Evolutionary conservation across 768 basidiomycete species (phyloP).

Genomic region (Amanita jacksonii): DNA sequence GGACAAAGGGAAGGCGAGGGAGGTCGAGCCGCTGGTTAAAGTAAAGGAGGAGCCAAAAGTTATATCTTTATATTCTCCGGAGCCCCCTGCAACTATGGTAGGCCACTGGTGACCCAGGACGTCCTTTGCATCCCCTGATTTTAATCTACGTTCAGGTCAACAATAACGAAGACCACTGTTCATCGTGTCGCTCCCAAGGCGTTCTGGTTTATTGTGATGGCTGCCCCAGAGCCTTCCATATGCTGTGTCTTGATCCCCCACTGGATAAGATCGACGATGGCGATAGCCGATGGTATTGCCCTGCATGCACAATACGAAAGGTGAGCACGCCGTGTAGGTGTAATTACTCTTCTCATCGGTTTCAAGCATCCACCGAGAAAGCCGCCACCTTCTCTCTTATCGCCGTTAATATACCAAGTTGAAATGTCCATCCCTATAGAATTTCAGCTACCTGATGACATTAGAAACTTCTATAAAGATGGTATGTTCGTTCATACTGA

Average conservation of each 20-base stretch:
- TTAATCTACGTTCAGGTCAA: constrained; percentile 25
- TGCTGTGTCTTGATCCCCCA: constrained; percentile 95
- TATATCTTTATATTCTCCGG: constrained; percentile 35
- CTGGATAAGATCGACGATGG: constrained; percentile 83
- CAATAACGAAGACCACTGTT: constrained; percentile 82
- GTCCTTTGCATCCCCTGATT: constrained; percentile 5
- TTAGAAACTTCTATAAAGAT: constrained; percentile 77
- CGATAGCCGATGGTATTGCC: constrained; percentile 79
- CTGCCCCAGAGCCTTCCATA: constrained; percentile 91
- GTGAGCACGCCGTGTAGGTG: constrained; percentile 28
- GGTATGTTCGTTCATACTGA: constrained; percentile 38
- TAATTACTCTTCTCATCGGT: constrained; percentile 13
- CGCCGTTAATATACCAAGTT: constrained; percentile 62
- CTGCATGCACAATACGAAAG: constrained; percentile 56
- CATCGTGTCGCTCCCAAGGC: constrained; percentile 73
- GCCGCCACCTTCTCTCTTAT: constrained; percentile 56
- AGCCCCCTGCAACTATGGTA: constrained; percentile 35
- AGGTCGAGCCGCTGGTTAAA: constrained; percentile 28
- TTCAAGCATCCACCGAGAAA: constrained; percentile 59
- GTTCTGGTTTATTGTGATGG: constrained; percentile 95
- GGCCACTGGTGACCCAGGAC: constrained; percentile 13
- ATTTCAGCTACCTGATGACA: constrained; percentile 80
- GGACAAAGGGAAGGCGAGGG: constrained; percentile 49
- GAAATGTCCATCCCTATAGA: constrained; percentile 66
- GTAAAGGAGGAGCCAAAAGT: constrained; percentile 46